Base-by-base conservation (phyloP, 2,329 filamentous ascomycete species). In the Calonectria pauciramosa region DNA sequence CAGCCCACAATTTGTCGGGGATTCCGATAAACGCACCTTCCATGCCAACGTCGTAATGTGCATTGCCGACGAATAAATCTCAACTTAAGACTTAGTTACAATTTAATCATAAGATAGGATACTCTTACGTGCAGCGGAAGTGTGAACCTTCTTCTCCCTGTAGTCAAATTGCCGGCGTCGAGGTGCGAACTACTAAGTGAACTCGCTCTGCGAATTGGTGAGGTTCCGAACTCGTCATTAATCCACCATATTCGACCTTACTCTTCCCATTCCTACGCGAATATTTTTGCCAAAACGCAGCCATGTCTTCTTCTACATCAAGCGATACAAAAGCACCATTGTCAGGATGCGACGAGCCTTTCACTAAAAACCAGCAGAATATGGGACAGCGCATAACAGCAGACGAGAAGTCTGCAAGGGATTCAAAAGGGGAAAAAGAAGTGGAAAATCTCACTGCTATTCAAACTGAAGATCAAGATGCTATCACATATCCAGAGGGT, bases 401-500 rank as follows among this genome's bases (percentile, higher is more conserved):
- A n/a, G 32, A 26, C 13, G 32, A 36, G 38, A n/a, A n/a, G 14
- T 16, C n/a, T 4, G n/a, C n/a, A 26, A 26, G n/a, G 13, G 11
- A 23, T n/a, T 26, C 54, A 23, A 38, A 38, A 7, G 36, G 30
- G 13, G 26, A 26, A 9, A 64, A 11, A 1, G 36, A 64, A 26
- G 2, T 3, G 16, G 6, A 16, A 3, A 11, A 16, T 20, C n/a
- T 23, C 8, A 11, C 8, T 20, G 13, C 18, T 7, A 18, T 38
- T n/a, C 18, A 64, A 26, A 10, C 16, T 9, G 18, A 54, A 38
- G 66, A 59, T 47, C 9, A 13, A 2, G 66, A 69, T 23, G 1
- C 23, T 2, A 56, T 44, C 26, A 47, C 26, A 26, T 69, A 69
- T n/a, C 66, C 66, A 14, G 66, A 69, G 20, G 66, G 66, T 26